Base-by-base conservation (phyloP, 2,329 filamentous ascomycete genomes). In the Claviceps citrina region DNA sequence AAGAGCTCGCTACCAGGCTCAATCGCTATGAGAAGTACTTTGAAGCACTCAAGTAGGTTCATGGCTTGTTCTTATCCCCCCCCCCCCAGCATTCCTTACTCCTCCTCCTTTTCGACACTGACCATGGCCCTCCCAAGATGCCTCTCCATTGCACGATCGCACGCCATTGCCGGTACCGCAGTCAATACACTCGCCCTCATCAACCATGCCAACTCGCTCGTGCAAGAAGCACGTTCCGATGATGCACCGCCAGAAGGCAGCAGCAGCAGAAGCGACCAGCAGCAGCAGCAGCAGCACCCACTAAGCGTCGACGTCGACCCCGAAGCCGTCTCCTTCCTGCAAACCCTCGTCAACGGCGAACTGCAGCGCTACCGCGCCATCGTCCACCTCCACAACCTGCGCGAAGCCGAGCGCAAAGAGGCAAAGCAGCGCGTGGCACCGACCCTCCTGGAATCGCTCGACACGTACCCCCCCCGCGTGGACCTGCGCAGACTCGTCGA, bases 141-240 rank as follows among this genome's bases (percentile, higher is more conserved):
- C 50, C 69, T 95, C 36, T 80, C 87, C 30, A 78, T 96, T 48
- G 84, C 84, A 34, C 81, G 84, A 44, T 93, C 89, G 4, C 83
- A 96, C 55, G 74, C 77, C 16, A 66, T 94, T 43, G 68, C 82
- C 19, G 76, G 76, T 22, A 77, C 81, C 39, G 71, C 76, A 19
- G 71, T 76, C 48, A 87, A 93, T 48, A 82, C 89, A 2, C 71
- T 98, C n/a, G 86, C 85, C 10, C 75, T 98, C 4, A 80, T 84
- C 49, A 73, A 81, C 44, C 75, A 83, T 44, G 84, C 84, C 6
- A 65, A 76, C 26, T 69, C 76, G 25, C 71, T 87, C 36, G 67
- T 70, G 41, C 62, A 70, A 13, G 69, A 71, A 10, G 69, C 76
- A 10, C 58, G 67, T 2, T 56, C 64, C 5, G 62, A 66, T 5